phyloP scores from a whole-genome alignment of 345 rosid species.

The Populus ilicifolia region DNA sequence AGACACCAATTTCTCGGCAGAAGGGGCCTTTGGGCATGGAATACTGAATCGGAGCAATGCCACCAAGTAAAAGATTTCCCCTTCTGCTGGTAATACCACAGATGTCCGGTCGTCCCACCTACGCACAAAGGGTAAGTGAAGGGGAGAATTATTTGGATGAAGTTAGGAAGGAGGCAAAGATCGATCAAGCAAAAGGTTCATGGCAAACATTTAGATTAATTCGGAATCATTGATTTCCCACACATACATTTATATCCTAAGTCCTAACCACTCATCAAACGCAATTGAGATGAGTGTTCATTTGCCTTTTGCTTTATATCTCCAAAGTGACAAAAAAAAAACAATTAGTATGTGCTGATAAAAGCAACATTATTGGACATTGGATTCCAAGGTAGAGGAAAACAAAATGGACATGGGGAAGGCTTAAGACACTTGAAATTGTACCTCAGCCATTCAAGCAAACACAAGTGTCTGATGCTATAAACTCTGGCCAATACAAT shows the following conservation, averaged over 20 bases:
- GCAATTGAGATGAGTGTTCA: neutral
- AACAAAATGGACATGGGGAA: constrained; percentile 1
- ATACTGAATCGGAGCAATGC: constrained; percentile 69
- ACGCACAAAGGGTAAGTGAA: neutral
- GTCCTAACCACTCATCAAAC: neutral
- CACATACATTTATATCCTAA: neutral
- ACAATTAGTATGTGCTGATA: neutral
- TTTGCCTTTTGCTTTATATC: neutral
- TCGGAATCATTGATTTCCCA: neutral
- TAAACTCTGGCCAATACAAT: neutral
- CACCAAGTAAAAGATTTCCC: constrained; percentile 81
- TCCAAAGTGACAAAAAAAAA: neutral
- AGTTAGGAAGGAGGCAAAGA: too few species aligned
- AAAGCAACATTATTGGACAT: neutral
- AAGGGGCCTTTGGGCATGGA: constrained; percentile 31
- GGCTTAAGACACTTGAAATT: neutral
- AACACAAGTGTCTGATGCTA: neutral
- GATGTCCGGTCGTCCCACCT: constrained; percentile 83
- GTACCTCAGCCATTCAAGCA: neutral
- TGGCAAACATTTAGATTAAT: neutral
- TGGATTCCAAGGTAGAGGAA: neutral
- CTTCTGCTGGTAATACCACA: constrained; percentile 52
- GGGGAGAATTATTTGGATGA: too few species aligned
- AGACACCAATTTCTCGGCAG: constrained; percentile 47
- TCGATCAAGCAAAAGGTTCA: too few species aligned